A percentile compares a stretch with the other conserved stretches of the same genome.
Conservation (phyloP, 176 grass and related monocot genomes). For the Carex littledalei region DNA sequence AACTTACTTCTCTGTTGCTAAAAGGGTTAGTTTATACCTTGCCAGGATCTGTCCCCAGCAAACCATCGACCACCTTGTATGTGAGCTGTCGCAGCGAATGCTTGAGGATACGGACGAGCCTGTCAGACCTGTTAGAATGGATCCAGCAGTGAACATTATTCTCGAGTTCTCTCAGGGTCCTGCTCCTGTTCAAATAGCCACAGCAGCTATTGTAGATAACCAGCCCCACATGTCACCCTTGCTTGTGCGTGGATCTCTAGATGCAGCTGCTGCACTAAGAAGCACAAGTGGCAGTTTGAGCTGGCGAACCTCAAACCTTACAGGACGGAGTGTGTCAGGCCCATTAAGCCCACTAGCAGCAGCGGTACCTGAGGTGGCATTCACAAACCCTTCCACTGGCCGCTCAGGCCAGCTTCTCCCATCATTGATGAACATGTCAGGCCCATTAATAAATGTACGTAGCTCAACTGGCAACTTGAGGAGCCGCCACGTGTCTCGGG, state of each 20-base stretch:
- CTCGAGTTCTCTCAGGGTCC: constrained; percentile 96
- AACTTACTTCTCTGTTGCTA: constrained; percentile 92
- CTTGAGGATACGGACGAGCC: constrained; percentile 79
- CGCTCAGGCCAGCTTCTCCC: constrained; percentile 92
- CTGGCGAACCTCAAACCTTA: constrained; percentile 92
- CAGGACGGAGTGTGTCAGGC: constrained; percentile 87
- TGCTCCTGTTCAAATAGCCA: constrained; percentile 23
- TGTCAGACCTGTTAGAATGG: constrained; percentile 56
- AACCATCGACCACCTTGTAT: constrained; percentile 93
- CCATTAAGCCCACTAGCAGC: constrained; percentile 83
- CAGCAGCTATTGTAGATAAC: constrained; percentile 62
- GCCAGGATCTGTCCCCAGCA: constrained; percentile 94
- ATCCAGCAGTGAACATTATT: constrained; percentile 67
- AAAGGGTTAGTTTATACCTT: constrained; percentile 96
- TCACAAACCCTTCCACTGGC: constrained; percentile 62
- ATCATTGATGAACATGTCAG: constrained; percentile 88
- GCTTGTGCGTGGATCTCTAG: constrained; percentile 97
- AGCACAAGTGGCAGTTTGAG: constrained; percentile 85
- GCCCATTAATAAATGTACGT: constrained; percentile 81
- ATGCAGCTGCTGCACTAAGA: constrained; percentile 52
- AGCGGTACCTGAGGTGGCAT: constrained; percentile 47
- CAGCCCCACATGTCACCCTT: constrained; percentile 98
- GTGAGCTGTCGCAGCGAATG: constrained; percentile 94
- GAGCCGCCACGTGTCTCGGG: constrained; percentile 92
- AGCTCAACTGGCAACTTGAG: constrained; percentile 82